Evolutionary conservation across 495 filamentous ascomycete genomes (phyloP).

Genomic region (Cairneyella variabilis): DNA sequence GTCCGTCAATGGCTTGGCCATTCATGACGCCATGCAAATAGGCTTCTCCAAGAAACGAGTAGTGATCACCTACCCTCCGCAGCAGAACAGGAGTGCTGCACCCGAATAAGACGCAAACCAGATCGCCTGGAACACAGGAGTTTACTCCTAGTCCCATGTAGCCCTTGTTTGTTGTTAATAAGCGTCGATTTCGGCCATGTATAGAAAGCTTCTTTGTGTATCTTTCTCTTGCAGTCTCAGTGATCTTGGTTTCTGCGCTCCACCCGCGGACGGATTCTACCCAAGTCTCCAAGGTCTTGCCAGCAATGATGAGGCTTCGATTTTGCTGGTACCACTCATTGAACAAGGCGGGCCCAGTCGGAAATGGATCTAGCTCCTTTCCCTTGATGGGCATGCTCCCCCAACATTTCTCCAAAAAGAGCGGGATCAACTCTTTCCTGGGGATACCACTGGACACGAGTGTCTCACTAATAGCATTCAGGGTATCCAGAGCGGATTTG

Average conservation of each 20-base stretch:
- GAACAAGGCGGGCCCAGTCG: not conserved
- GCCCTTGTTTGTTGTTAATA: not conserved
- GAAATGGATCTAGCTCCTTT: not conserved
- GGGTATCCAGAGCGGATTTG: no score
- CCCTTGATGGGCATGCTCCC: not conserved
- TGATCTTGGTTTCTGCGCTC: not conserved
- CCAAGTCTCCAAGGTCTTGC: not conserved
- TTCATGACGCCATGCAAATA: conserved; percentile 23
- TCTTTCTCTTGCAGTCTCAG: no score
- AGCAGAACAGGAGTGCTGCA: not conserved
- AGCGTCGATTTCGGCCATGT: not conserved
- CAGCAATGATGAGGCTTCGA: not conserved
- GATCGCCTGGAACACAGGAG: not conserved
- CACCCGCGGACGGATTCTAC: not conserved
- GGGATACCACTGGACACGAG: no score
- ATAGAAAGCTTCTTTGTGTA: not conserved
- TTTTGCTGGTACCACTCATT: not conserved
- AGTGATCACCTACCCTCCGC: not conserved
- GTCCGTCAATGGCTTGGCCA: conserved; percentile 5
- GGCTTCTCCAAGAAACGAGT: conserved; percentile 13
- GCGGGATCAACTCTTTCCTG: no score
- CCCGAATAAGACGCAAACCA: not conserved
- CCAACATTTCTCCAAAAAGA: not conserved
- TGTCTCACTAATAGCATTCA: no score
- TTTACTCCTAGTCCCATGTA: not conserved